Conservation (phyloP, 192 early-diverging fungal genomes). For the Geranomyces michiganensis region DNA sequence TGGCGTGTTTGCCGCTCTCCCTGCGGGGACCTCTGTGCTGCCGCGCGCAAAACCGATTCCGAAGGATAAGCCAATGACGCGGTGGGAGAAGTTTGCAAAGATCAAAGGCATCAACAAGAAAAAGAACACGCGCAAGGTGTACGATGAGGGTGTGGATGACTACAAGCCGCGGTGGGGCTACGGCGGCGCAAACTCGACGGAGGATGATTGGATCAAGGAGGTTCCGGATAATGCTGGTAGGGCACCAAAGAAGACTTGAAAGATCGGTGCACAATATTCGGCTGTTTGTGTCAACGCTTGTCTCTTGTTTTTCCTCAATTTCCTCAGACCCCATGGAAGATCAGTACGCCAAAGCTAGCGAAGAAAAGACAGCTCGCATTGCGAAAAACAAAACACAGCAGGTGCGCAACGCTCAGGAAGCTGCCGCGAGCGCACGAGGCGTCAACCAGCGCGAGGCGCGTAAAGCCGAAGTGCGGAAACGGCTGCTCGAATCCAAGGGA, state of each 20-base stretch:
- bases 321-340: slow-evolving; percentile 80
- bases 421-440: slow-evolving; percentile 56
- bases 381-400: slow-evolving; percentile 87
- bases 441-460: slow-evolving; percentile 57
- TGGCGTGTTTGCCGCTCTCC: slow-evolving; percentile 80
- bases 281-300: background rate
- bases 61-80: slow-evolving; percentile 84
- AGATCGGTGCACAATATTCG: background rate
- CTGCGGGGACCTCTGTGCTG: slow-evolving; percentile 62
- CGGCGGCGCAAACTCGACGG: slow-evolving; percentile 67
- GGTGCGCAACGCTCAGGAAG: slow-evolving; percentile 85
- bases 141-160: slow-evolving; percentile 79
- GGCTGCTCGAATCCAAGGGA: slow-evolving; percentile 74
- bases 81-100: slow-evolving; percentile 99
- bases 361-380: slow-evolving; percentile 87
- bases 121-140: slow-evolving; percentile 80
- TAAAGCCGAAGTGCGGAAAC: slow-evolving; percentile 72
- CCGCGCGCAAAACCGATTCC: slow-evolving; percentile 94
- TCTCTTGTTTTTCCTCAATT: background rate
- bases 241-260: background rate
- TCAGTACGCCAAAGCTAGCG: slow-evolving; percentile 73
- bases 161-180: slow-evolving; percentile 91
- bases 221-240: slow-evolving; percentile 72
- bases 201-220: slow-evolving; percentile 92
- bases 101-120: slow-evolving; percentile 88